phyloP scores from a whole-genome alignment of 129 eudicot genomes.

The Lactuca sativa region DNA sequence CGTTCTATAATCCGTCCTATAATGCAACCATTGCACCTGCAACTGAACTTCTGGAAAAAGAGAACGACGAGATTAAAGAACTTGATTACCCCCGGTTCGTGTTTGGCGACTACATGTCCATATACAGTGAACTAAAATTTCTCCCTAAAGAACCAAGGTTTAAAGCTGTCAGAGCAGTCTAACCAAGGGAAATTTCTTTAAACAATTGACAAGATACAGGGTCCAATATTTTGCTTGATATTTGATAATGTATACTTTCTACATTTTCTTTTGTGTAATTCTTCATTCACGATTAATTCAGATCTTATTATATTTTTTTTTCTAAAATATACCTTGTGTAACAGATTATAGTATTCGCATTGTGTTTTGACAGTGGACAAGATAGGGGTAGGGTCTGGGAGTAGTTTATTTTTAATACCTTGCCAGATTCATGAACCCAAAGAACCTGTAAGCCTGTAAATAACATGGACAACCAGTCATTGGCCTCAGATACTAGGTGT shows the following conservation, averaged over 20 bases:
- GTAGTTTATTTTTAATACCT: neutral
- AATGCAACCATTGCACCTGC: conserved; percentile 64
- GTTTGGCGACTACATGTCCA: conserved; percentile 75
- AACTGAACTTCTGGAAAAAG: conserved; percentile 33
- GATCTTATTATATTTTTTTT: neutral
- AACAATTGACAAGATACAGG: neutral
- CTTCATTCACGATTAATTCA: neutral
- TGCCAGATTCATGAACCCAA: conserved; percentile 4
- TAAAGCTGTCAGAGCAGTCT: conserved; percentile 49
- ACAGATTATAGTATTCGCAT: neutral
- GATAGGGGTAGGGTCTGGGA: neutral
- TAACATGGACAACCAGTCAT: conserved; percentile 32
- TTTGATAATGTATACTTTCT: neutral
- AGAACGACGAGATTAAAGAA: conserved; percentile 6
- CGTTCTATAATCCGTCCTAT: conserved; percentile 63
- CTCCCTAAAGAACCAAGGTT: conserved; percentile 89
- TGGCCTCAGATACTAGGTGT: conserved; percentile 1
- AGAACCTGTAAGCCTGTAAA: conserved; percentile 11
- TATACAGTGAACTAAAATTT: conserved; percentile 74
- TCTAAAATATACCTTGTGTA: neutral
- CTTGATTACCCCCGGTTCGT: conserved; percentile 55
- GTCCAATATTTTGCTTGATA: neutral
- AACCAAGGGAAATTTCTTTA: neutral
- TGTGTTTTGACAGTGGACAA: neutral
- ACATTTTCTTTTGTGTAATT: neutral